Conservation (phyloP, 208 protist genomes). For the Trypanosomatidae sp. region DNA sequence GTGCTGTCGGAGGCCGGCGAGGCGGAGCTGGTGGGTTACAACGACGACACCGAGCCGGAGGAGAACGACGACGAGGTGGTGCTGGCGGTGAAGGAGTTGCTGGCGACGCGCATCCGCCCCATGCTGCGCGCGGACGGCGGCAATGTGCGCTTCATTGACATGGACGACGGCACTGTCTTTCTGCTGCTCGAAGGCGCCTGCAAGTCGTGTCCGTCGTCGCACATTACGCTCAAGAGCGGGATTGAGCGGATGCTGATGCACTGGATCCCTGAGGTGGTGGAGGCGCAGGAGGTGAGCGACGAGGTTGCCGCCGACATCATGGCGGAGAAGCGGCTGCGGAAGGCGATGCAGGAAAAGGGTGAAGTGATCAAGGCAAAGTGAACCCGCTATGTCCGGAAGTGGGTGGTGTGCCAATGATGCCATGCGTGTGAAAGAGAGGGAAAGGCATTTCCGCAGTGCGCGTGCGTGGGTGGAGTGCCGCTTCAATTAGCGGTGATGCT, state of each 20-base stretch:
- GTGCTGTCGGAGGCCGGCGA: constrained; percentile 73
- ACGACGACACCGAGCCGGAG: constrained; percentile 88
- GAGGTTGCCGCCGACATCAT: constrained; percentile 79
- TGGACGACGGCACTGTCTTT: constrained; percentile 90
- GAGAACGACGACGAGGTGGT: constrained; percentile 92
- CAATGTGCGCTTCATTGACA: constrained; percentile 91
- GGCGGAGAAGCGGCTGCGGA: constrained; percentile 68
- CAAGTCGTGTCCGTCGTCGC: constrained; percentile 86
- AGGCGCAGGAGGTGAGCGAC: constrained; percentile 82
- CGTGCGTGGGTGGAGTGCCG: no score
- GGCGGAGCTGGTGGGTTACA: constrained; percentile 58
- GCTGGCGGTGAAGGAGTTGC: constrained; percentile 91
- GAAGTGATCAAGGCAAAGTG: constrained; percentile 34
- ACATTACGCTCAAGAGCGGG: constrained; percentile 89
- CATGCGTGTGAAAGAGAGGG: no score
- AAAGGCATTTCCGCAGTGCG: no score
- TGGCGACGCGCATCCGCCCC: constrained; percentile 87
- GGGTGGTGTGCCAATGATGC: no score
- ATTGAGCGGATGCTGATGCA: constrained; percentile 95
- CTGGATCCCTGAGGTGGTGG: constrained; percentile 93
- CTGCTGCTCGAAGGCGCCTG: constrained; percentile 90
- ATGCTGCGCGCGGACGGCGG: constrained; percentile 91
- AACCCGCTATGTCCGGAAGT: no score
- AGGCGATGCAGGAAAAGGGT: constrained; percentile 43
- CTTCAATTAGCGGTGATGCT: no score